Conservation (phyloP, 169 alveolate species). For the Eimeria falciformis region DNA sequence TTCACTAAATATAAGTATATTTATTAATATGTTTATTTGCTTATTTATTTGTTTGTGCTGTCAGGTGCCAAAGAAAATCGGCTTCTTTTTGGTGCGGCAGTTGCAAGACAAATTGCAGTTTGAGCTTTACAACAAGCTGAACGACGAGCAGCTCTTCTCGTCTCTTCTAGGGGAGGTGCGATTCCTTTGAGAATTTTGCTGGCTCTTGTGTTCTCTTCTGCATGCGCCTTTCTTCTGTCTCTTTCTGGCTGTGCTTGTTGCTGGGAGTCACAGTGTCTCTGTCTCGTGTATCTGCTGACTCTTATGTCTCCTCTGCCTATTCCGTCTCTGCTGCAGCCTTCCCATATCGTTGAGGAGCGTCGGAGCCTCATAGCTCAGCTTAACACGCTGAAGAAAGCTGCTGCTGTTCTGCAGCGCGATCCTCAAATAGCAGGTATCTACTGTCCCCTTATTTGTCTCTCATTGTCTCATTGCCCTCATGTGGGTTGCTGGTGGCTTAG, state of each 20-base stretch:
- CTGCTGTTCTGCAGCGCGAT: constrained; percentile 76
- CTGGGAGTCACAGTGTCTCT: background rate
- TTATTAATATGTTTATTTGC: background rate
- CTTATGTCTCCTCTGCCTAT: background rate
- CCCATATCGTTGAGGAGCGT: constrained; percentile 76
- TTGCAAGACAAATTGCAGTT: constrained; percentile 90
- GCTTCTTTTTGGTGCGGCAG: constrained; percentile 92
- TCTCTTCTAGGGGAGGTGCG: constrained; percentile 80
- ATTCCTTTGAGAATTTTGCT: background rate
- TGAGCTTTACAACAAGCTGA: constrained; percentile 87
- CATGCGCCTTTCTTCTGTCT: background rate
- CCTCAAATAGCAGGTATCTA: constrained; percentile 61
- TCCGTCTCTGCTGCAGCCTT: constrained; percentile 72
- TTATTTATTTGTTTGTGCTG: too few relatives aligned
- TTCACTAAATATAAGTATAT: background rate
- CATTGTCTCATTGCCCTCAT: background rate
- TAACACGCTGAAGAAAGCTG: constrained; percentile 74
- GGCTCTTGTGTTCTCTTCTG: background rate
- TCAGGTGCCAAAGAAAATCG: constrained; percentile 95
- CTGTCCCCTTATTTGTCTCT: background rate
- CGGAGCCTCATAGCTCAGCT: constrained; percentile 64
- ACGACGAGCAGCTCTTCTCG: constrained; percentile 84
- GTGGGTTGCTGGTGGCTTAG: background rate
- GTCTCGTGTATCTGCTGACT: background rate
- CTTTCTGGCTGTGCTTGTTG: background rate